These are phyloP conservation scores for Cytospora piceicola DNA, from an alignment of 2,329 filamentous ascomycete genomes.

Conservation along the genomic window DNA sequence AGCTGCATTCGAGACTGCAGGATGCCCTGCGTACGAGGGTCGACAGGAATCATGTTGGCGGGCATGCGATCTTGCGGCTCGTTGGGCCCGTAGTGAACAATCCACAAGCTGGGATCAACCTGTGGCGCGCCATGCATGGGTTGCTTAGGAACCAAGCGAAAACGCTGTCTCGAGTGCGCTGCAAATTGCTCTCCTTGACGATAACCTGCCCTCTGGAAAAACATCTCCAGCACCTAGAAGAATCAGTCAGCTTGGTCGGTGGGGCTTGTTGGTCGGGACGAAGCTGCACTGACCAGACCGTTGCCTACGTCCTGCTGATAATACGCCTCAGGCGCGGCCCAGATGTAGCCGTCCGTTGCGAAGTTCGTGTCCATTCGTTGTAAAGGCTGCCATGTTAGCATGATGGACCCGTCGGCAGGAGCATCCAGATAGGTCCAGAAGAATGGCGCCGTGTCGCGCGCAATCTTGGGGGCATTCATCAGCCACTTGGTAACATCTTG, in stretches of 20 bases:
- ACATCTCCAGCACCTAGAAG: conserved; percentile 83
- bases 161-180: conserved; percentile 79
- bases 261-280: background rate
- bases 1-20: conserved; percentile 67
- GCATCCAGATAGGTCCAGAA: conserved; percentile 90
- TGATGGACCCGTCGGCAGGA: conserved; percentile 78
- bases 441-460: conserved; percentile 83
- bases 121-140: conserved; percentile 70
- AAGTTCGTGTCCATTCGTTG: conserved; percentile 73
- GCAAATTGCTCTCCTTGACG: conserved; percentile 75
- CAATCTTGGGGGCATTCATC: conserved; percentile 71
- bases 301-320: conserved; percentile 74
- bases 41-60: conserved; percentile 66
- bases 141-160: conserved; percentile 77
- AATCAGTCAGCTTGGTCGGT: conserved; percentile 8
- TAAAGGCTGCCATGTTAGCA: conserved; percentile 87
- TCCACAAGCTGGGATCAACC: conserved; percentile 82
- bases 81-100: conserved; percentile 84
- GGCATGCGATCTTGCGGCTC: conserved; percentile 76
- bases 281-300: conserved; percentile 53
- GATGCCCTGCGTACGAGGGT: conserved; percentile 62
- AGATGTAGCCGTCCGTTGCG: conserved; percentile 90
- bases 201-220: conserved; percentile 80
- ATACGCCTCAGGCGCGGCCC: conserved; percentile 79
- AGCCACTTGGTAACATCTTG: conserved; percentile 84